Evolutionary conservation across 2,329 filamentous ascomycete genomes (phyloP).

Genomic region (Monilinia fructicola): DNA sequence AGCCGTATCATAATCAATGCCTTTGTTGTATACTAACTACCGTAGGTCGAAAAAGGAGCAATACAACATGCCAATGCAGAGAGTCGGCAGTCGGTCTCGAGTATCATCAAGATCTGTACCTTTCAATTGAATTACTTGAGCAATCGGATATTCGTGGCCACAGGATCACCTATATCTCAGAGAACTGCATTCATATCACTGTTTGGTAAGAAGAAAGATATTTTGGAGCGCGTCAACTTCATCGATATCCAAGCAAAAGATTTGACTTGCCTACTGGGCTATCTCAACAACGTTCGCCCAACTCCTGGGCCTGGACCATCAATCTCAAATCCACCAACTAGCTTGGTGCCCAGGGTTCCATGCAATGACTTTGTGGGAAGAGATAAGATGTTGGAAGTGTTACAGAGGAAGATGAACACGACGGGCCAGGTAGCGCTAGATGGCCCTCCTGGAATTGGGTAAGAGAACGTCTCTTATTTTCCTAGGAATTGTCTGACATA

Average conservation of each 20-base stretch:
- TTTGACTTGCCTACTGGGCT: background rate
- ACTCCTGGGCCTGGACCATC: background rate
- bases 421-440: background rate
- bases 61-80: conserved; percentile 1
- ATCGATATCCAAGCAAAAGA: background rate
- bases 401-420: background rate
- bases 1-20: background rate
- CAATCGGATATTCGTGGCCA: background rate
- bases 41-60: background rate
- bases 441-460: background rate
- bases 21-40: background rate
- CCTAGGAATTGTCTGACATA: background rate
- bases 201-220: background rate
- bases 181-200: background rate
- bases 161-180: background rate
- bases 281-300: background rate
- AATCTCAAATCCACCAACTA: background rate
- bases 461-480: background rate
- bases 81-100: conserved; percentile 6
- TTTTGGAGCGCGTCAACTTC: background rate
- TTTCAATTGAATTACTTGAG: background rate
- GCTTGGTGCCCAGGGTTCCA: background rate
- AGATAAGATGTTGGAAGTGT: background rate
- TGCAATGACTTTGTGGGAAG: background rate
- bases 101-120: background rate